Base-by-base conservation (phyloP, 768 basidiomycete genomes). In the Pulveroboletus sp. region DNA sequence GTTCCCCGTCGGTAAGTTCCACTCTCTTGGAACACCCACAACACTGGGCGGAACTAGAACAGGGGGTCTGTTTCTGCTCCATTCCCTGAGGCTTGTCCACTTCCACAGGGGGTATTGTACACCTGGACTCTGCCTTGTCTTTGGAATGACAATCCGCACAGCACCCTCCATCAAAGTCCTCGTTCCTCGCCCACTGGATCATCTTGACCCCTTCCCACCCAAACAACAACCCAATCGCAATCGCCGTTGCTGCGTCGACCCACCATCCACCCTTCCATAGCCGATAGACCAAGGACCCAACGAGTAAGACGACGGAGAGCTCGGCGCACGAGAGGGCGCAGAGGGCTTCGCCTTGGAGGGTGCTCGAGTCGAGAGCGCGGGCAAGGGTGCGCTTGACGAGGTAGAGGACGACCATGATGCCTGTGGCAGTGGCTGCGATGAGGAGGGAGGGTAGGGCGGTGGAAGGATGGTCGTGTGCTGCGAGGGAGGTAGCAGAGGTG, bases 201-300 rank as follows among this genome's bases (percentile, higher is more conserved):
- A 75, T 71, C 51, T 73, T 74, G 35, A 59, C 37, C 4, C 53
- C 53, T 5, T 55, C 47, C 47, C 43, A 55, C 4, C 48, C 56
- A 46, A 48, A 51, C 46, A 56, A 18, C 7, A 18, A 0, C 36
- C 55, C 50, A 4, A 52, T 48, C 15, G 51, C 37, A 21, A 56
- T 43, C 18, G 49, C 43, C 2, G 48, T 51, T 15, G 38, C 48
- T 2, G 38, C 6, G 26, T 55, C 52, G 11, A 76, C 61, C 75
- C 76, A 76, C 75, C 76, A 76, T 0, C 73, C 76, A 17, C 69
- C 69, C 2, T 56, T 47, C 73, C 74, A 73, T 5, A 69, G 54
- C 11, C 66, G 55, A 43, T 61, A 75, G 18, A 76, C 56, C 39
- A 74, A 42, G 9, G 68, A 66, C 1, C 76, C 76, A 5, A 70